Percentiles rank a stretch among this genome's conserved stretches.
Evolutionary conservation across 192 early-diverging fungal species (phyloP).

Genomic region (Umbelopsis ramanniana): DNA sequence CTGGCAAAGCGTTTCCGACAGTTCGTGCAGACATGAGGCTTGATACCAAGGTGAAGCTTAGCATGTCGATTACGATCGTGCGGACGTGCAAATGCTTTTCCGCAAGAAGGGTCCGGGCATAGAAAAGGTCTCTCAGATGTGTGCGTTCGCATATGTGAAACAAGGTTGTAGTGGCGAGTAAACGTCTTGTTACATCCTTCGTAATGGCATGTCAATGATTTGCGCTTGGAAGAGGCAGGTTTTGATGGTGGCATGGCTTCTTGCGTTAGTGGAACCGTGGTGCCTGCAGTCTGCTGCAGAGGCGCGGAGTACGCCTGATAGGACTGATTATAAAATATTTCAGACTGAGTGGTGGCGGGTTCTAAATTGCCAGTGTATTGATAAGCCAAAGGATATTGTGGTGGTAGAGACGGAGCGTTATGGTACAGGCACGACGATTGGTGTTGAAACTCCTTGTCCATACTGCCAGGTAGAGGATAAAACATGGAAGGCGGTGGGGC

Average conservation of each 20-base stretch:
- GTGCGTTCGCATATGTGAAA: conserved; percentile 71
- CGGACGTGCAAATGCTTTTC: conserved; percentile 77
- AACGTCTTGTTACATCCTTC: conserved; percentile 68
- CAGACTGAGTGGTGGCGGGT: not conserved
- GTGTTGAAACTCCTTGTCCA: not conserved
- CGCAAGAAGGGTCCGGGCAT: conserved; percentile 73
- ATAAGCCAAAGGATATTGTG: not conserved
- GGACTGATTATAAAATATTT: not conserved
- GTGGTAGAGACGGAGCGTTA: not conserved
- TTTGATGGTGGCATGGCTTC: not conserved
- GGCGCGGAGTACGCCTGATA: conserved; percentile 3
- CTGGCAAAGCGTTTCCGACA: conserved; percentile 73
- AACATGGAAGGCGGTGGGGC: not conserved
- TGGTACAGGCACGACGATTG: not conserved
- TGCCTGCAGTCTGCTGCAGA: conserved; percentile 10
- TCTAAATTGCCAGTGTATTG: conserved; percentile 6
- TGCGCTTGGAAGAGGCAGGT: not conserved
- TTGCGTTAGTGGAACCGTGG: not conserved
- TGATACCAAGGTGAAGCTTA: conserved; percentile 71
- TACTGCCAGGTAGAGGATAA: not conserved
- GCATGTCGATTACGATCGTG: conserved; percentile 85
- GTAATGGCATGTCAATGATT: conserved; percentile 13
- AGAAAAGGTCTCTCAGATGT: conserved; percentile 68
- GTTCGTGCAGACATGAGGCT: conserved; percentile 66
- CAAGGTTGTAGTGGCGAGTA: conserved; percentile 72